Base-by-base conservation (phyloP, 495 filamentous ascomycete genomes). In the Annulohypoxylon nitens region DNA sequence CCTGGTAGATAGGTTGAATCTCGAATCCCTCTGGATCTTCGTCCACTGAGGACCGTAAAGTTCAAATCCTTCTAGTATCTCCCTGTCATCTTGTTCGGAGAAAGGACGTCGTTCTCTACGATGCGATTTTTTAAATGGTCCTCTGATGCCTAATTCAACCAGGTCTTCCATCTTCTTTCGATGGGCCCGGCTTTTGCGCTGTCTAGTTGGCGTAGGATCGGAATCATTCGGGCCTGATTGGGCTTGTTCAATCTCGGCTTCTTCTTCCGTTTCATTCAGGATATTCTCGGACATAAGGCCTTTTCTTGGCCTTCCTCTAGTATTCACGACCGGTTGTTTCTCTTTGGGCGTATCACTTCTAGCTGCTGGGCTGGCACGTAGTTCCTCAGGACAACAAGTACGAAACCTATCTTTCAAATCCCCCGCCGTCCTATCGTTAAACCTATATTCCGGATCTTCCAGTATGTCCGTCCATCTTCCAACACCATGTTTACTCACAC, bases 391-490 rank as follows among this genome's bases (percentile, higher is more conserved):
- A 75, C 91, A 93, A 77, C 91, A 93, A 4, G 92, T 93, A 36
- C 92, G 87, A 73, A 94, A 94, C 23, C 91, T 87, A 79, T 97
- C 94, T 83, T 97, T 97, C 67, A 97, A 79, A 76, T 97, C 94
- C 10, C 93, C 89, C 16, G 92, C 89, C 34, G 89, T 91, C 45
- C 94, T 86, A 36, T 87, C 86, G 74, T 94, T 90, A 81, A 97
- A 97, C 16, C 82, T 84, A 73, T 93, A 91, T 26, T 90, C 89
- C 1, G 89, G 82, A 66, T 94, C 90, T 10, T 91, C 86, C n/a
- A 96, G 79, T 14, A 97, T 97, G 48, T 88, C 88, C 41, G 91
- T 96, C 94, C 94, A 97, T 76, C 90, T 93, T 18, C 94, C 94
- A 61, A 97, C 90, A 0, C 94, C 94, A 78, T 94, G 93, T 66